Conservation (phyloP, 306 rosid genomes). For the Lotus japonicus region DNA sequence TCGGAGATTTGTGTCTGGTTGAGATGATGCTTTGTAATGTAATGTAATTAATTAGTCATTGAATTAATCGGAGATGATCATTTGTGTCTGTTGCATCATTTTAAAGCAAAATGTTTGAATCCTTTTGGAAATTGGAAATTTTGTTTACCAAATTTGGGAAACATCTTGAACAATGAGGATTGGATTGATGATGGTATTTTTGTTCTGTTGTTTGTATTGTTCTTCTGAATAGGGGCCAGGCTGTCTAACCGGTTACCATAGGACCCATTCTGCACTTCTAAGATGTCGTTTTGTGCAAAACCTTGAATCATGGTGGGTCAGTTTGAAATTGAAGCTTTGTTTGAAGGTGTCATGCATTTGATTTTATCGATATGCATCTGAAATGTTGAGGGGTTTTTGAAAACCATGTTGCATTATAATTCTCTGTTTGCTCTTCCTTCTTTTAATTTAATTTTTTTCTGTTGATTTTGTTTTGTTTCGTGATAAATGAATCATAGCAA, state of each 20-base stretch:
- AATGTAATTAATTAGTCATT: background rate
- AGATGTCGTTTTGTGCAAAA: background rate
- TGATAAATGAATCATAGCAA: background rate
- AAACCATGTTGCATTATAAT: too few species aligned
- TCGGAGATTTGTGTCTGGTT: too few species aligned
- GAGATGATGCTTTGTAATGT: slow-evolving; percentile 9
- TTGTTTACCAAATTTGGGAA: background rate
- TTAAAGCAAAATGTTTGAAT: background rate
- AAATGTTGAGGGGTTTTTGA: background rate
- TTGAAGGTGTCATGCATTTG: too few species aligned
- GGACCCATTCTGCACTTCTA: background rate
- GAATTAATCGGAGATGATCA: background rate
- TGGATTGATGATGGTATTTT: background rate
- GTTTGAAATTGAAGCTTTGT: background rate
- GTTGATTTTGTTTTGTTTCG: background rate
- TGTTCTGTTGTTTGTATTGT: too few species aligned
- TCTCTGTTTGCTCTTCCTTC: background rate
- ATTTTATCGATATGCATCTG: background rate
- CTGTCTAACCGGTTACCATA: background rate
- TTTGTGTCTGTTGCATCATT: background rate
- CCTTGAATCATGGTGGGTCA: background rate
- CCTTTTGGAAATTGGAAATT: background rate
- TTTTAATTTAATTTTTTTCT: background rate
- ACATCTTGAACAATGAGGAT: background rate
- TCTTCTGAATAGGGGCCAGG: background rate